Base-by-base conservation (phyloP, 2,329 filamentous ascomycete species). In the Aspergillus costaricaensis region DNA sequence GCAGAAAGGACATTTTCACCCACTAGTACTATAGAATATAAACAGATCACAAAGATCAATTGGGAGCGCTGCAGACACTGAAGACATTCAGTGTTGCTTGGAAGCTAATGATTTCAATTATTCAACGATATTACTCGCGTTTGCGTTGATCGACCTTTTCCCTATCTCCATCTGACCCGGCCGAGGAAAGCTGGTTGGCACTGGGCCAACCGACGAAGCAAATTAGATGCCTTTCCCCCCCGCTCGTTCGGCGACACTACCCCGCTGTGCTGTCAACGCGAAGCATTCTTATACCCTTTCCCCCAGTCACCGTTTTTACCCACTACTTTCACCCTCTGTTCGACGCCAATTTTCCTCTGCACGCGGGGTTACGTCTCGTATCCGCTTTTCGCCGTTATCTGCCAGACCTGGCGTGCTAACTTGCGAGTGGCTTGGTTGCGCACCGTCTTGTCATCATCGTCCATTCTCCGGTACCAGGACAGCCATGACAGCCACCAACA, bases 401-500 rank as follows among this genome's bases (percentile, higher is more conserved):
- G 55, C 60, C 60, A 55, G 41, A 65, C 62, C 57, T 55, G 62
- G 51, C 58, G 61, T 59, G 56, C 49, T 59, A 56, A 57, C 36
- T 60, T 57, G 64, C 65, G 57, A 56, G 59, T 58, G 58, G 60
- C 65, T 66, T 64, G 63, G 53, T 55, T 62, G 53, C 56, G 54
- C 55, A 59, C 19, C 21, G 32, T 36, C 32, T 36, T 36, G 32
- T 36, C 32, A 36, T 36, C 12, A 36, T 57, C 63, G 55, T 61
- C 57, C 61, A 57, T 63, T 62, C 58, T 61, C 58, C 66, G 58
- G 74, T 68, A 86, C 84, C 65, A 69, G 81, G 69, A 73, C 80
- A 79, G 82, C 80, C 74, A 98, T 97, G 93, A 86, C 87, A 69
- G 94, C 92, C 68, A 86, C 85, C 71, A 96, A 92, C 83, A 95